Base-by-base conservation (phyloP, 768 basidiomycete genomes). In the Naganishia vishniacii region DNA sequence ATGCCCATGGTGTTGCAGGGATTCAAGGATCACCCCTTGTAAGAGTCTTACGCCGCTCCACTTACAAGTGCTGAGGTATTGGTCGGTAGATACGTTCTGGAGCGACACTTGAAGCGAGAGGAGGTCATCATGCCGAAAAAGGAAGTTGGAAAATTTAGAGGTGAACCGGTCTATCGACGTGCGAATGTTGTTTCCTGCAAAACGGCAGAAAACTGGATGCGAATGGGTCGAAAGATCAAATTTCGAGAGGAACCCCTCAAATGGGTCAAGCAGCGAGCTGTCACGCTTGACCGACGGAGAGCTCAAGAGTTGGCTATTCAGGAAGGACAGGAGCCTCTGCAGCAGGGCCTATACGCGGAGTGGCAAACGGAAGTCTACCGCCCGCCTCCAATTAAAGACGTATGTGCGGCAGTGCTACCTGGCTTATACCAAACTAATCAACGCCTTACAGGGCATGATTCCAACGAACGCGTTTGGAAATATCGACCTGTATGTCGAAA, bases 391-490 rank as follows among this genome's bases (percentile, higher is more conserved):
- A 84, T 99, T 44, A 77, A 86, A 64, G 83, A 98, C 77, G 93
- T 94, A 69, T 76, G 86, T 82, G 42, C 42, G 7, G 34, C 8
- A 3, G 11, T n/a, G 23, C 34, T 4, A 6, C 18, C 23, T 46
- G 6, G 15, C 18, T n/a, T 16, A 44, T 23, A 45, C 37, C n/a
- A 26, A 48, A 29, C 12, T 41, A n/a, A 16, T 53, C 42, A 31
- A 5, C 31, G 37, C 46, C 51, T 12, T 42, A 28, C 71, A 98
- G 93, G 94, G 94, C 32, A 85, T 84, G 74, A 83, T 99, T 31
- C 92, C 92, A 6, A 93, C 89, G 79, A 99, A 99, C 72, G 84
- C 86, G 68, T 99, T 94, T 75, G 94, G 94, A 18, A 99, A 97
- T 75, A 88, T 99, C 68, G 94, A 99, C 78, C 79, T 99, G 26